A percentile compares a stretch with the other conserved stretches of the same genome.
phyloP scores from a whole-genome alignment of 2,329 filamentous ascomycete species.

The Tothia fuscella region DNA sequence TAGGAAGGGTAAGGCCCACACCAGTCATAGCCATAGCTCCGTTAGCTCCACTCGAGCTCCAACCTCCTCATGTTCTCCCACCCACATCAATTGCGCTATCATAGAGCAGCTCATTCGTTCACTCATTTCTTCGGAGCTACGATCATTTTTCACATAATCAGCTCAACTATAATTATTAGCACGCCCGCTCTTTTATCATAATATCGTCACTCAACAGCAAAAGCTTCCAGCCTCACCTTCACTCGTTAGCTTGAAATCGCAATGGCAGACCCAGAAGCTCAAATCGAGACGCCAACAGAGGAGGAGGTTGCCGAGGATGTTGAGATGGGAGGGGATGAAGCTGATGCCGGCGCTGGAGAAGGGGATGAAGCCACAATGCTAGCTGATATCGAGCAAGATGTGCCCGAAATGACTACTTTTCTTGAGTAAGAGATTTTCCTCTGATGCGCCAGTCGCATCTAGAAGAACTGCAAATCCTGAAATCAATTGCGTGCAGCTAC shows the following conservation, averaged over 20 bases:
- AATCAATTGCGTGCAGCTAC: slow-evolving; percentile 23
- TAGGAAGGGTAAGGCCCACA: too few relatives aligned
- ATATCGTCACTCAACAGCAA: background rate
- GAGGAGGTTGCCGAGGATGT: slow-evolving; percentile 6
- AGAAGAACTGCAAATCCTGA: background rate
- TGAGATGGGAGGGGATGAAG: slow-evolving; percentile 2
- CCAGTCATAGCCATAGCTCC: too few relatives aligned
- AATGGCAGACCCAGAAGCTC: slow-evolving; percentile 4
- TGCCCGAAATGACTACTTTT: slow-evolving; percentile 30
- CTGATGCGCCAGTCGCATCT: background rate
- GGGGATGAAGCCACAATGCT: slow-evolving; percentile 16
- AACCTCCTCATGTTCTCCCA: too few relatives aligned
- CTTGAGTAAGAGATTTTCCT: slow-evolving; percentile 28
- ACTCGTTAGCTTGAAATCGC: background rate
- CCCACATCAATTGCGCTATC: background rate
- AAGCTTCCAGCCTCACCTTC: background rate
- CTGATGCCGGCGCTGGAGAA: background rate
- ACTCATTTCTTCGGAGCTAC: background rate
- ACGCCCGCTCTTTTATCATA: background rate
- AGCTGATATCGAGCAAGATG: slow-evolving; percentile 31
- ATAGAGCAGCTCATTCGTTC: background rate
- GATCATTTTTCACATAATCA: background rate
- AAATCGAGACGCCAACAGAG: background rate
- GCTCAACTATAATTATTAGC: background rate
- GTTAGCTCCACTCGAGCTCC: too few relatives aligned